Conservation (phyloP, 768 basidiomycete species). For the Tricholoma sp. region DNA sequence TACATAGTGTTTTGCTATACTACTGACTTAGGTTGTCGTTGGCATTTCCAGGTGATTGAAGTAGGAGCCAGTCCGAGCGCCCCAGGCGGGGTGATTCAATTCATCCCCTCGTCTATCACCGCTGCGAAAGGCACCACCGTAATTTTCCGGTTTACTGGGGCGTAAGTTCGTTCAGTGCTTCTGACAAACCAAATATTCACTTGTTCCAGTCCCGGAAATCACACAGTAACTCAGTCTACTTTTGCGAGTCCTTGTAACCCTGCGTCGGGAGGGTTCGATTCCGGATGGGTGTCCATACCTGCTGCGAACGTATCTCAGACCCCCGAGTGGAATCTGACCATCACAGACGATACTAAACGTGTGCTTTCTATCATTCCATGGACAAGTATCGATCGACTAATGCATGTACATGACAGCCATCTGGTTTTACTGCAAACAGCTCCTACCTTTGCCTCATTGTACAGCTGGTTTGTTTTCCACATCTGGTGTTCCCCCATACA, state of each 20-base stretch:
- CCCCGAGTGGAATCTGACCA: slow-evolving; percentile 46
- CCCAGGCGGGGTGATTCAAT: slow-evolving; percentile 37
- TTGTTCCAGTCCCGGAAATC: slow-evolving; percentile 40
- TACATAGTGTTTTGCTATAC: background rate
- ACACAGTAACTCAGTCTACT: slow-evolving; percentile 47
- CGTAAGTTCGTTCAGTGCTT: slow-evolving; percentile 22
- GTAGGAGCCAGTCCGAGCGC: slow-evolving; percentile 30
- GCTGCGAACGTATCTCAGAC: slow-evolving; percentile 14
- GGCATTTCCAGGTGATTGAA: slow-evolving; percentile 24
- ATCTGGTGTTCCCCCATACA: background rate
- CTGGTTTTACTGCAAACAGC: slow-evolving; percentile 59
- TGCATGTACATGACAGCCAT: slow-evolving; percentile 28
- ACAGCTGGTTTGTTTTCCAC: slow-evolving; percentile 17
- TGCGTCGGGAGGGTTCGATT: slow-evolving; percentile 45
- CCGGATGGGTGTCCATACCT: slow-evolving; percentile 44
- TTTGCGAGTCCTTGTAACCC: slow-evolving; percentile 43
- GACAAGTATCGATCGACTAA: slow-evolving; percentile 19
- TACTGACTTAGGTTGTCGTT: background rate
- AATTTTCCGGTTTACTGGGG: slow-evolving; percentile 46
- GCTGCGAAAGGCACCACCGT: slow-evolving; percentile 40
- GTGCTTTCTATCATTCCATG: slow-evolving; percentile 13
- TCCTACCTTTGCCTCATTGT: slow-evolving; percentile 38
- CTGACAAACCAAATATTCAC: background rate
- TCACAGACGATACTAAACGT: slow-evolving; percentile 44
- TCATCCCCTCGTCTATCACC: slow-evolving; percentile 36